These are phyloP conservation scores for Podospora sp. DNA, from an alignment of 495 filamentous ascomycete species.

Conservation along the genomic window DNA sequence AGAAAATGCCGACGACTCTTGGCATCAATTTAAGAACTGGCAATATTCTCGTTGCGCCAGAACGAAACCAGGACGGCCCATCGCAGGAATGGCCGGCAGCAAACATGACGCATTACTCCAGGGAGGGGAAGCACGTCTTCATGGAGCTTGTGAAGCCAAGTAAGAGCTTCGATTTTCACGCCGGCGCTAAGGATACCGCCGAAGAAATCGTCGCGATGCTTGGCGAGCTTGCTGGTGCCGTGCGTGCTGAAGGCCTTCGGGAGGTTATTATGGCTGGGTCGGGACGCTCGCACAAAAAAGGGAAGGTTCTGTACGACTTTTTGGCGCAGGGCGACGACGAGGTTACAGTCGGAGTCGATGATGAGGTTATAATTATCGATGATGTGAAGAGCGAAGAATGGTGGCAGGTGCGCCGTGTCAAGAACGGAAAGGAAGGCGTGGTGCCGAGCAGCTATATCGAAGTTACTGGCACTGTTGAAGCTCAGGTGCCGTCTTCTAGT, in stretches of 20 bases:
- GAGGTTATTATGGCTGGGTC: conserved; percentile 83
- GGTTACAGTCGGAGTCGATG: conserved; percentile 85
- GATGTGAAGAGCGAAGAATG: conserved; percentile 93
- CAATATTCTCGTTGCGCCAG: conserved; percentile 87
- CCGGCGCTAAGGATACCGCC: conserved; percentile 94
- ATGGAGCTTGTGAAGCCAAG: conserved; percentile 87
- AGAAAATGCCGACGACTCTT: conserved; percentile 94
- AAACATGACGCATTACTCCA: conserved; percentile 90
- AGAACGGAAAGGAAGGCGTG: conserved; percentile 93
- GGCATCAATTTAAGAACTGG: conserved; percentile 87
- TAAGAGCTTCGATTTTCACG: conserved; percentile 94
- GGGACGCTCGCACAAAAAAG: conserved; percentile 68
- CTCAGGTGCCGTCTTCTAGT: conserved; percentile 44
- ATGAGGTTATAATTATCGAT: conserved; percentile 90
- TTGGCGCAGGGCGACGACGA: conserved; percentile 96
- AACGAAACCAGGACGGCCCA: conserved; percentile 73
- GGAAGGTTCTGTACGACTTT: conserved; percentile 90
- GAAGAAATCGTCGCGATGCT: conserved; percentile 87
- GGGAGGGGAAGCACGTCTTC: conserved; percentile 98
- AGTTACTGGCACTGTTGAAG: conserved; percentile 63
- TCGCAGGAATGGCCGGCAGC: conserved; percentile 93
- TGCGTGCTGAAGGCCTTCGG: conserved; percentile 77
- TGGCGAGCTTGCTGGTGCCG: conserved; percentile 85
- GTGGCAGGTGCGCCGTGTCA: conserved; percentile 92
- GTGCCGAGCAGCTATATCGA: conserved; percentile 98